These are phyloP conservation scores for Naganishia kalamii DNA, from an alignment of 768 basidiomycete species.

Conservation along the genomic window DNA sequence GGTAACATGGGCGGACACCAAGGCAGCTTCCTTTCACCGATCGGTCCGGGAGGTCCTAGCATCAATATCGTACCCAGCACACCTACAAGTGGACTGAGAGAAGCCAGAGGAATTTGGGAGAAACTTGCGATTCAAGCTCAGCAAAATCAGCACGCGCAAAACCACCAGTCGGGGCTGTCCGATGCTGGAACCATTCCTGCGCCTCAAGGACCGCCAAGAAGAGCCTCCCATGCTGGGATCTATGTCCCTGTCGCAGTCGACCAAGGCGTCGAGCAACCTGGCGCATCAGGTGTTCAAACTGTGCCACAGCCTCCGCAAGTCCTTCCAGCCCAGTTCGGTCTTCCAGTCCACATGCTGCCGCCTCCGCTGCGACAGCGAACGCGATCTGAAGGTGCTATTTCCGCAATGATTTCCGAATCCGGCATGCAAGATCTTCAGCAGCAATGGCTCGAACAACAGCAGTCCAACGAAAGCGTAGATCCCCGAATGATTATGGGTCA, in stretches of 20 bases:
- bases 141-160: constrained; percentile 3
- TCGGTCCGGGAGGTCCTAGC: constrained; percentile 25
- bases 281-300: background rate
- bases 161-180: background rate
- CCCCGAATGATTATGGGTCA: constrained; percentile 19
- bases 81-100: constrained; percentile 23
- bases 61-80: constrained; percentile 27
- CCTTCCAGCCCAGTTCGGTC: background rate
- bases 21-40: constrained; percentile 18
- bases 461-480: constrained; percentile 13
- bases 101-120: constrained; percentile 25
- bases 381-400: constrained; percentile 13
- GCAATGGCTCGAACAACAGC: constrained; percentile 5
- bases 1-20: background rate
- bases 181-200: background rate
- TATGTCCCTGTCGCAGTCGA: constrained; percentile 10
- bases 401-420: constrained; percentile 4
- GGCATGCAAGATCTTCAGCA: background rate
- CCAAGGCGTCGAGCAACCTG: background rate
- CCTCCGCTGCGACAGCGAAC: constrained; percentile 13
- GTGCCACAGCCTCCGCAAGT: background rate
- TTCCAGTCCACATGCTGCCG: background rate
- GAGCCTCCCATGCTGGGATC: constrained; percentile 16
- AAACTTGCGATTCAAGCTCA: constrained; percentile 23
- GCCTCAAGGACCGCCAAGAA: background rate